Base-by-base conservation (phyloP, 768 basidiomycete genomes). In the Brasilioporus rufonigricans region DNA sequence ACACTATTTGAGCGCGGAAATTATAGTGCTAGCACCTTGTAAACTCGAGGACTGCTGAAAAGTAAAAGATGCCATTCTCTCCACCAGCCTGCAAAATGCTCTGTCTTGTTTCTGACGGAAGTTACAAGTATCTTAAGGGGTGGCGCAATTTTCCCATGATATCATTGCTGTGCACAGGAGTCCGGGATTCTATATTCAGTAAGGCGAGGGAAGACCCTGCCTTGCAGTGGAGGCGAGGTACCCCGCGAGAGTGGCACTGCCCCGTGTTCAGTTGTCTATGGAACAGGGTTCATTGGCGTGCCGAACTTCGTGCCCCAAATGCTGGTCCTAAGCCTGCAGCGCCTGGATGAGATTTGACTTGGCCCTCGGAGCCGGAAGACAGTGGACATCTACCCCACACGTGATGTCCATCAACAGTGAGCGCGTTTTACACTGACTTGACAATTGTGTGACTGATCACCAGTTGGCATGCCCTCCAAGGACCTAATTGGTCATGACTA, bases 281-380 rank as follows among this genome's bases (percentile, higher is more conserved):
- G 48, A 45, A 44, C 45, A 41, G 56, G 50, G 54, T 33, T 12
- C 19, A 24, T 50, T 43, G 23, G 45, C 18, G 32, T 44, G 48
- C 45, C 38, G 53, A 43, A 48, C 44, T 33, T 50, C 49, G 44
- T 47, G 40, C 54, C 52, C 54, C 38, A 47, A 56, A 52, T 31
- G 44, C 57, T 52, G 32, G 31, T 32, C 36, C 39, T 33, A 19
- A 55, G 35, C 44, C 50, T 50, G 49, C 41, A 56, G 46, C 48
- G 31, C 39, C 45, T 61, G 31, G 46, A 44, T 33, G 55, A 50
- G 56, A 58, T 59, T 57, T 52, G 61, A 23, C 53, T 49, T 36
- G 56, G 26, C 41, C 61, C 59, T 67, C 67, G 65, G 67, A 57
- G 49, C 66, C 62, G 67, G 54, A 56, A 32, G 41, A 53, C 51